Percentiles rank a stretch among this genome's conserved stretches.
Conservation (phyloP, 495 filamentous ascomycete species). For the Gamarada debralockiae region DNA sequence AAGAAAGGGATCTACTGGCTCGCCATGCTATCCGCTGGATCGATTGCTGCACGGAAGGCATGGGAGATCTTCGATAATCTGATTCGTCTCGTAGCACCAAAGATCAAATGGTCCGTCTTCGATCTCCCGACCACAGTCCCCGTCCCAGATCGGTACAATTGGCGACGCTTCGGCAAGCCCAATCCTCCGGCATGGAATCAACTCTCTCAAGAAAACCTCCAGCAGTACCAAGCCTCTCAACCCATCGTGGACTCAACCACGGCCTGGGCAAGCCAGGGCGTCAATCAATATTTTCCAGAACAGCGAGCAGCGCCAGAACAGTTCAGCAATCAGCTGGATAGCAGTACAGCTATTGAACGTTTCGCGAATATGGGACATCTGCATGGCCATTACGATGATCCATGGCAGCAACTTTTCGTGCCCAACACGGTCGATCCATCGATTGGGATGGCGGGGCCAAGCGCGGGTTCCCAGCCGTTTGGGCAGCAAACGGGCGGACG, state of each 20-base stretch:
- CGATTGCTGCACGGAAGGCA: conserved; percentile 43
- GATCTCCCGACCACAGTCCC: conserved; percentile 14
- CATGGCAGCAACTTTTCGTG: conserved; percentile 8
- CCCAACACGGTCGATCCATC: too few species aligned
- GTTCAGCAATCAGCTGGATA: conserved; percentile 9
- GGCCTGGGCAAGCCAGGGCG: not conserved
- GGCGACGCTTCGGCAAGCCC: not conserved
- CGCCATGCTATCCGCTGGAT: conserved; percentile 39
- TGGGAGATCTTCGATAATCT: conserved; percentile 52
- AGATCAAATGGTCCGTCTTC: conserved; percentile 19
- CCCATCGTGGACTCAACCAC: not conserved
- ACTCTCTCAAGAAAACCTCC: not conserved
- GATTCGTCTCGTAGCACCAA: conserved; percentile 40
- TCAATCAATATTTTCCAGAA: not conserved
- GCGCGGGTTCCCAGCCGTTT: too few species aligned
- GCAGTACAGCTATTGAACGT: conserved; percentile 6
- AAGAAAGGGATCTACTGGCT: conserved; percentile 55
- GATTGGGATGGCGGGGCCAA: too few species aligned
- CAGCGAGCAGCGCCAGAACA: not conserved
- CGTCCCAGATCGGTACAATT: conserved; percentile 20
- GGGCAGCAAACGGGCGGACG: too few species aligned
- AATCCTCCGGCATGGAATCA: not conserved
- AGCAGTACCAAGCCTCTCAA: conserved; percentile 1
- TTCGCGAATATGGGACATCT: conserved; percentile 12
- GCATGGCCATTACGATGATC: conserved; percentile 20